Evolutionary conservation across 2,329 filamentous ascomycete species (phyloP), one percentile per base, ranked within the genome.

Genomic region (Sporothrix brasiliensis): DNA sequence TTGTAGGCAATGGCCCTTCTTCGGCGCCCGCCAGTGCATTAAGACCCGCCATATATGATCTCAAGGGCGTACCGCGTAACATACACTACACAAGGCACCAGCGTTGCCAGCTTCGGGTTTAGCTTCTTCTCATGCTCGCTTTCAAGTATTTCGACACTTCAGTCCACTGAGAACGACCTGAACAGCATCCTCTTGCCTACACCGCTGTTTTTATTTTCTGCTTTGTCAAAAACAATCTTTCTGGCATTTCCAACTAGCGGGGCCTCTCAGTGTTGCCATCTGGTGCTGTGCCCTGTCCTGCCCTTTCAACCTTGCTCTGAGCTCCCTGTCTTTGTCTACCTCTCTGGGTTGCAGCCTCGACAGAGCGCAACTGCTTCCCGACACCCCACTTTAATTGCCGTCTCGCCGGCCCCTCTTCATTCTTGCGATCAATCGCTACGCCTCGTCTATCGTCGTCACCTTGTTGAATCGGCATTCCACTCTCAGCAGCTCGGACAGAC

Each of bases 1-100:
- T 24, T 49, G 34, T 44, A 47, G 58, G 68, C 68, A 69, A 65
- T 69, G 68, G 68, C 68, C 68, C 50, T 69, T 69, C 68, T 65
- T 69, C 68, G 68, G 68, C 49, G 68, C 58, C 68, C 41, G 34
- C 50, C 56, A 67, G n/a, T 65, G 58, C 68, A 69, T 61, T 52
- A 19, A 53, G 24, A 54, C 54, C 54, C 53, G 44, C 54, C 54
- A 47, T 24, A 19, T 24, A 16, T 61, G 44, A 13, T 65, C 19
- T 34, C 54, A 54, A 60, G 27, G 5, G 30, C 30, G 68, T 13
- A 63, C 34, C 34, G 54, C 13, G 44, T 19, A 63, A 44, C 34
- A 47, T 41, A 61, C 54, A 9, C 47, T 24, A 19, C 44, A 5
- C 41, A 50, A 34, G 3, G 54, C 47, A 53, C 50, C 30, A 54